phyloP scores from a whole-genome alignment of 1,284 basidiomycete genomes.

The Taiwanofungus camphoratus region DNA sequence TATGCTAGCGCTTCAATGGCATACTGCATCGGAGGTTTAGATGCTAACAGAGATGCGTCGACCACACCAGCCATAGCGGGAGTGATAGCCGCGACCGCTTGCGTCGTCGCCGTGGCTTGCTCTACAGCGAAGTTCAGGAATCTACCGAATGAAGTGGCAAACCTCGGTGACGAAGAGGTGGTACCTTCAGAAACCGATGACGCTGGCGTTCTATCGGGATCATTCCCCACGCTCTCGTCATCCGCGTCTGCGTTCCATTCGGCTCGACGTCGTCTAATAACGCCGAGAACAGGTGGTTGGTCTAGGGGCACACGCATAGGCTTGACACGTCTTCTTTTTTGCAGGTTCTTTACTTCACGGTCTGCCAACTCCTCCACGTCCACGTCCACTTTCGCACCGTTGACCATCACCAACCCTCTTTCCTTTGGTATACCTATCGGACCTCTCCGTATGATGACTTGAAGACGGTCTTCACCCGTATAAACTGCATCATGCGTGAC shows the following conservation, averaged over 20 bases:
- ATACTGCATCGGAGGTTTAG: constrained; percentile 66
- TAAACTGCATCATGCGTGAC: constrained; percentile 82
- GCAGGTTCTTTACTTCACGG: constrained; percentile 79
- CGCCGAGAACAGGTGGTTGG: constrained; percentile 78
- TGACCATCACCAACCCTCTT: constrained; percentile 81
- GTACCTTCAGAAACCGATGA: constrained; percentile 27
- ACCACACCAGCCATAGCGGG: constrained; percentile 42
- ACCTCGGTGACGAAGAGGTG: constrained; percentile 48
- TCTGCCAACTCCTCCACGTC: constrained; percentile 90
- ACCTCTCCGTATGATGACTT: constrained; percentile 74
- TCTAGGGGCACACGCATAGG: constrained; percentile 87
- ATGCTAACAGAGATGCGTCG: constrained; percentile 40
- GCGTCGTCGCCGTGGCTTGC: constrained; percentile 68
- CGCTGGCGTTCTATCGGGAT: constrained; percentile 12
- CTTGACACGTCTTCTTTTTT: constrained; percentile 83
- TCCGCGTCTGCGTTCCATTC: constrained; percentile 49
- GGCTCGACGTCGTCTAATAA: constrained; percentile 59
- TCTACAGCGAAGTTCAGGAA: constrained; percentile 75
- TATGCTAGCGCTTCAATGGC: constrained; percentile 77
- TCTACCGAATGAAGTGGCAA: constrained; percentile 63
- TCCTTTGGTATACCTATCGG: constrained; percentile 55
- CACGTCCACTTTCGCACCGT: constrained; percentile 83
- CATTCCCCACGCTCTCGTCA: constrained; percentile 26
- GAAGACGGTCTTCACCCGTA: constrained; percentile 71
- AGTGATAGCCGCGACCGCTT: constrained; percentile 65